Evolutionary conservation across 345 rosid species (phyloP).

Genomic region (Syzygium jambos): DNA sequence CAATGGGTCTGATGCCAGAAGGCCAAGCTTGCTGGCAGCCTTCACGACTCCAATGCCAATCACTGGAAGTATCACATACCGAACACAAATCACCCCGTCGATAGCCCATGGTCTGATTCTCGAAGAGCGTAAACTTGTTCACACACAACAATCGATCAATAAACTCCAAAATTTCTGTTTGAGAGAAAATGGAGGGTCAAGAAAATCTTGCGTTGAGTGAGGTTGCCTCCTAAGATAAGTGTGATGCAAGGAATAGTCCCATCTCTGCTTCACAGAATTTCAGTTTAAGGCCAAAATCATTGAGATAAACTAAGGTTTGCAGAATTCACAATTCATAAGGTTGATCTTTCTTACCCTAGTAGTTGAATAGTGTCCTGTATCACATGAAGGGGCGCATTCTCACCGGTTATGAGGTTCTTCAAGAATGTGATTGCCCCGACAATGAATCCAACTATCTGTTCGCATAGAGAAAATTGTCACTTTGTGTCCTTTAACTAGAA

Average conservation of each 20-base stretch:
- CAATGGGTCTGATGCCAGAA: slow-evolving; percentile 66
- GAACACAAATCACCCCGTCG: slow-evolving; percentile 49
- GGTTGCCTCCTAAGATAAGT: slow-evolving; percentile 90
- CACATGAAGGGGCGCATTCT: slow-evolving; percentile 58
- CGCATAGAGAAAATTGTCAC: background rate
- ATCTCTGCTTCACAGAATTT: slow-evolving; percentile 26
- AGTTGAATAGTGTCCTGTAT: slow-evolving; percentile 62
- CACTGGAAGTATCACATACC: slow-evolving; percentile 45
- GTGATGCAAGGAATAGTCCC: slow-evolving; percentile 85
- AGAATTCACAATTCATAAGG: background rate
- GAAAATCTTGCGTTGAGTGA: slow-evolving; percentile 45
- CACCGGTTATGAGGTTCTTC: slow-evolving; percentile 64
- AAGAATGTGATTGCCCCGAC: slow-evolving; percentile 63
- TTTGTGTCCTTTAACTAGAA: background rate
- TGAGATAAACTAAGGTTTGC: background rate
- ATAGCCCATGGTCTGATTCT: slow-evolving; percentile 37
- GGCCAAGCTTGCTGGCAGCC: slow-evolving; percentile 52
- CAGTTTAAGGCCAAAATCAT: background rate
- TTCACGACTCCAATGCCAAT: slow-evolving; percentile 52
- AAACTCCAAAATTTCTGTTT: background rate
- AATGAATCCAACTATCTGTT: slow-evolving; percentile 63
- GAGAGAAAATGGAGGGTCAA: background rate
- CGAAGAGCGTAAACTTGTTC: slow-evolving; percentile 55
- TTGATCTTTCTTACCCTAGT: slow-evolving; percentile 48
- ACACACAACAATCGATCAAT: background rate